phyloP scores from a whole-genome alignment of 2,329 filamentous ascomycete genomes.

The Venturia effusa region DNA sequence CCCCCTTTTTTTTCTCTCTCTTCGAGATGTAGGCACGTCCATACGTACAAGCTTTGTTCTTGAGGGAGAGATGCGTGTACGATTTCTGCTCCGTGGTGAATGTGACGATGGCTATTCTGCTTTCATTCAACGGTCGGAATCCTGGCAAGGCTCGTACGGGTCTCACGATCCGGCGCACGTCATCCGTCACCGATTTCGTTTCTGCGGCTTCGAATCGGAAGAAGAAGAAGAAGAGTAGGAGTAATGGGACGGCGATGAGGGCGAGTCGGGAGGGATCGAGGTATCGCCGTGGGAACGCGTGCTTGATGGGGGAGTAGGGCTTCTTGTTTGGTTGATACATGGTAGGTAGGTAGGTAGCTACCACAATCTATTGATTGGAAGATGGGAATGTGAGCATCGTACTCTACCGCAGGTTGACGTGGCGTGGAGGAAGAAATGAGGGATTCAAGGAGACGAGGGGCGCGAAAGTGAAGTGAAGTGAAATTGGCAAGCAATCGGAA shows the following conservation, averaged over 20 bases:
- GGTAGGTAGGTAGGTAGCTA: not conserved
- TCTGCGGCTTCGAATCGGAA: not conserved
- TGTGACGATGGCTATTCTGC: constrained; percentile 23
- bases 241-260: not conserved
- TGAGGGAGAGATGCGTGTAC: constrained; percentile 26
- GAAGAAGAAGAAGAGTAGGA: constrained; percentile 9
- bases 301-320: constrained; percentile 5
- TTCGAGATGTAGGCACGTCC: not conserved
- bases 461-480: too few species aligned
- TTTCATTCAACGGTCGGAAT: constrained; percentile 11
- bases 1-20: too few species aligned
- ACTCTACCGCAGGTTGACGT: not conserved
- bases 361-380: not conserved
- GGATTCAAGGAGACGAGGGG: not conserved
- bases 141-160: not conserved
- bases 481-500: not conserved
- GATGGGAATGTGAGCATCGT: not conserved
- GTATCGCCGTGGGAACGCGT: not conserved
- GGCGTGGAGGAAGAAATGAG: not conserved
- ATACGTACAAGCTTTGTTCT: constrained; percentile 25
- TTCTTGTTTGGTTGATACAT: not conserved
- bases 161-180: not conserved
- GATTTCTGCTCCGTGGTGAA: constrained; percentile 27
- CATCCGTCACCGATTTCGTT: not conserved
- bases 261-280: not conserved